These are phyloP conservation scores for Serendipita sp. DNA, from an alignment of 768 basidiomycete species.

Conservation along the genomic window DNA sequence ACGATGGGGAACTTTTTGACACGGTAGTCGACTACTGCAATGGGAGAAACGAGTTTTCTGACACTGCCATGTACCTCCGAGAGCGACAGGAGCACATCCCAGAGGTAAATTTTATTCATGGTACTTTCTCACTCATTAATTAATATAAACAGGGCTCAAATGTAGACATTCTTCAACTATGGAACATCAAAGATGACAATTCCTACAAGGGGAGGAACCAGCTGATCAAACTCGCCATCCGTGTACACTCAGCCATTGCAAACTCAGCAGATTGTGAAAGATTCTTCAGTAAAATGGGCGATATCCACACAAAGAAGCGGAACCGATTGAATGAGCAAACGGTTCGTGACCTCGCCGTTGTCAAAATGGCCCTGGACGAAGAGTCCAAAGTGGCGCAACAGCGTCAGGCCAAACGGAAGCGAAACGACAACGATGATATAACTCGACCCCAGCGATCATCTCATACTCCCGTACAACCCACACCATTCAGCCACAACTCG, in stretches of 20 bases:
- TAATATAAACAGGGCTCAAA: neutral
- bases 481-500: no score
- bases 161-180: neutral
- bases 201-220: constrained; percentile 12
- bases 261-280: constrained; percentile 22
- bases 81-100: neutral
- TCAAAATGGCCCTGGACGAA: constrained; percentile 14
- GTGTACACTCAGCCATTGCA: constrained; percentile 15
- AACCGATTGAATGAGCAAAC: constrained; percentile 15
- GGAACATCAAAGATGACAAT: neutral
- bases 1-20: neutral
- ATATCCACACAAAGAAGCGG: constrained; percentile 15
- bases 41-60: constrained; percentile 3
- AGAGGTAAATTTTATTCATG: neutral
- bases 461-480: no score
- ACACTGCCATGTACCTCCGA: constrained; percentile 8
- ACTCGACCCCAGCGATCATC: no score
- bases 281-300: constrained; percentile 19
- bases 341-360: constrained; percentile 13
- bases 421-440: no score
- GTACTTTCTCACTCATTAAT: neutral
- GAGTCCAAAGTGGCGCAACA: no score
- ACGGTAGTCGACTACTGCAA: constrained; percentile 10
- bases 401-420: no score
- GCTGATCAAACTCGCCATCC: constrained; percentile 16